Percentiles rank a stretch among this genome's conserved stretches.
phyloP scores from a whole-genome alignment of 2,329 filamentous ascomycete species.

The Colletotrichum camelliae region DNA sequence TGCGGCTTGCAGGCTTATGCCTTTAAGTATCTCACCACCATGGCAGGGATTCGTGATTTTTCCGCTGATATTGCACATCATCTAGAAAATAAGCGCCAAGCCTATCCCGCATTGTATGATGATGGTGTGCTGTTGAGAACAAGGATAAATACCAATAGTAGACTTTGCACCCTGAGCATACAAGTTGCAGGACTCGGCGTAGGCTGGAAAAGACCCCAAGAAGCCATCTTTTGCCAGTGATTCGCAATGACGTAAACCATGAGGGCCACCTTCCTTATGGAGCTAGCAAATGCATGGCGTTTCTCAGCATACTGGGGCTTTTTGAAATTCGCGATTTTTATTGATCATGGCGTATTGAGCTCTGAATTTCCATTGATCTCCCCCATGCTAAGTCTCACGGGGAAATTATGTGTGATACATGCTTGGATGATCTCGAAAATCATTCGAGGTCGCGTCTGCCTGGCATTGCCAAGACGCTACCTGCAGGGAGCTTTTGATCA shows the following conservation, averaged over 20 bases:
- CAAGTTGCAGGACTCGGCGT: background rate
- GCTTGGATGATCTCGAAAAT: background rate
- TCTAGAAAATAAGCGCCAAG: background rate
- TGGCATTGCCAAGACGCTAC: background rate
- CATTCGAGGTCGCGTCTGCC: background rate
- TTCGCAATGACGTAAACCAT: background rate
- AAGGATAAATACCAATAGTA: background rate
- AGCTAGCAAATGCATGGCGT: slow-evolving; percentile 15
- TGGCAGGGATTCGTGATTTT: too few relatives aligned
- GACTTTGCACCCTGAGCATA: background rate
- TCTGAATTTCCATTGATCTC: background rate
- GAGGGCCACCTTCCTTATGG: background rate
- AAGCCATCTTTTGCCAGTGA: background rate
- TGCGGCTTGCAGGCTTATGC: background rate
- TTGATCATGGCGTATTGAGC: background rate
- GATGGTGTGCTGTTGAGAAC: background rate
- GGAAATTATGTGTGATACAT: background rate
- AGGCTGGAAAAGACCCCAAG: background rate
- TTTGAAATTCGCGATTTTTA: background rate
- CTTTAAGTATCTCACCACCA: background rate
- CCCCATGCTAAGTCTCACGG: background rate
- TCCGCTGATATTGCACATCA: background rate
- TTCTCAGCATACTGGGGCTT: background rate
- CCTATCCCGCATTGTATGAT: background rate
- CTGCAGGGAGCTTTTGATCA: background rate